A percentile compares a stretch with the other conserved stretches of the same genome.
These are phyloP conservation scores for Aspergillus calidoustus DNA, from an alignment of 2,329 filamentous ascomycete genomes.

Conservation along the genomic window DNA sequence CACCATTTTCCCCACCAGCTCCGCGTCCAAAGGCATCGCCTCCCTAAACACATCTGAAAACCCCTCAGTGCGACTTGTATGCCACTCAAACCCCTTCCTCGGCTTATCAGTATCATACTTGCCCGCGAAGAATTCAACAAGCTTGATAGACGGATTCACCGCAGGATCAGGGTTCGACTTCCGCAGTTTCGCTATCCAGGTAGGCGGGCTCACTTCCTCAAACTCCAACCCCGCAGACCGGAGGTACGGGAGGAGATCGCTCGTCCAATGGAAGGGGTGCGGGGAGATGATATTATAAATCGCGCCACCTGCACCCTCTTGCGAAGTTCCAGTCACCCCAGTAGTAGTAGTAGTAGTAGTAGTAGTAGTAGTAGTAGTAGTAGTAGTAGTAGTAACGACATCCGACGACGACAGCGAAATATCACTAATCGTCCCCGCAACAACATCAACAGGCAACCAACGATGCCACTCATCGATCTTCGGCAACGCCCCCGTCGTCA, in stretches of 20 bases:
- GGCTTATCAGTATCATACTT: slow-evolving; percentile 51
- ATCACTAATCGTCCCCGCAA: slow-evolving; percentile 42
- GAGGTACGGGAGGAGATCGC: slow-evolving; percentile 58
- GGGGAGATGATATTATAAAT: slow-evolving; percentile 62
- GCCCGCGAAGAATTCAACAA: slow-evolving; percentile 57
- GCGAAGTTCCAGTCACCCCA: not conserved
- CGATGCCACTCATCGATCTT: slow-evolving; percentile 48
- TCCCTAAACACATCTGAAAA: slow-evolving; percentile 21
- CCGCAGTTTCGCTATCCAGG: slow-evolving; percentile 44
- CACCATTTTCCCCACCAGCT: slow-evolving; percentile 44
- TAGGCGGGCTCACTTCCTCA: slow-evolving; percentile 28
- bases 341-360: not conserved
- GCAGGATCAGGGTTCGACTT: slow-evolving; percentile 54
- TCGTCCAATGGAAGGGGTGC: slow-evolving; percentile 55
- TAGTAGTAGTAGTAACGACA: not conserved
- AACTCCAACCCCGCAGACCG: slow-evolving; percentile 50
- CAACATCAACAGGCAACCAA: slow-evolving; percentile 53
- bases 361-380: no score
- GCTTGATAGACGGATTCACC: slow-evolving; percentile 57
- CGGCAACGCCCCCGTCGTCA: slow-evolving; percentile 52
- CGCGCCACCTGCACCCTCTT: slow-evolving; percentile 7
- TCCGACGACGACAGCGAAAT: slow-evolving; percentile 28
- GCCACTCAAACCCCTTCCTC: slow-evolving; percentile 20
- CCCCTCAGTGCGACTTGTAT: slow-evolving; percentile 25
- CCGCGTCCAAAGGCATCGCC: slow-evolving; percentile 19